These are phyloP conservation scores for Podila epicladia DNA, from an alignment of 192 early-diverging fungal species.

Conservation along the genomic window DNA sequence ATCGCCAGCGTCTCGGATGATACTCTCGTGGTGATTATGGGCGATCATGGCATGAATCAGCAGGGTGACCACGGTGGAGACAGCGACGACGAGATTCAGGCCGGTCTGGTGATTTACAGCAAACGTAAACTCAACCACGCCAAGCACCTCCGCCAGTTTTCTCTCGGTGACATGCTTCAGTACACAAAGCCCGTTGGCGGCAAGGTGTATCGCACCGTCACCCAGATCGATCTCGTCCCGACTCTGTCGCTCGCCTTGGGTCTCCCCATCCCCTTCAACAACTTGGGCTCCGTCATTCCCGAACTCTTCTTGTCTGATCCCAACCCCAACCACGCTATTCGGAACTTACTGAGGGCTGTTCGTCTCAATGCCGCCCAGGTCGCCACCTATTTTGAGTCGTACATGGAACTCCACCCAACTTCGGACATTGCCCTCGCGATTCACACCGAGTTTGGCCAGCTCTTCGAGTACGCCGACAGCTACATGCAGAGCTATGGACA, in stretches of 20 bases:
- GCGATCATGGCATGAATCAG: conserved; percentile 97
- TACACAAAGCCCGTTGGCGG: conserved; percentile 45
- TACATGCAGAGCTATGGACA: conserved; percentile 31
- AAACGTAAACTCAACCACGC: conserved; percentile 58
- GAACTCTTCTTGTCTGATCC: conserved; percentile 73
- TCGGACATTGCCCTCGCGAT: conserved; percentile 62
- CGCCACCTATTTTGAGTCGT: conserved; percentile 67
- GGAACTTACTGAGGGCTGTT: conserved; percentile 62
- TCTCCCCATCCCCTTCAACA: conserved; percentile 93
- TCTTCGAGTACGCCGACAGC: conserved; percentile 38
- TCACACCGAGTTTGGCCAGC: conserved; percentile 35
- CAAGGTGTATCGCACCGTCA: conserved; percentile 68
- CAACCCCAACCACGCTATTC: conserved; percentile 27
- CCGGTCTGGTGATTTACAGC: conserved; percentile 86
- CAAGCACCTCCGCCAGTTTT: conserved; percentile 20
- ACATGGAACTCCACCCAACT: conserved; percentile 60
- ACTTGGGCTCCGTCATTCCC: conserved; percentile 88
- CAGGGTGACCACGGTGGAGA: conserved; percentile 99
- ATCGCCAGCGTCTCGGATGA: conserved; percentile 75
- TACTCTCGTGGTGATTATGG: conserved; percentile 89
- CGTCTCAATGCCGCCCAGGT: conserved; percentile 77
- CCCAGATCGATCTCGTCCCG: conserved; percentile 94
- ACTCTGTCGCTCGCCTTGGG: conserved; percentile 84
- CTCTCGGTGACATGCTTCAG: conserved; percentile 36
- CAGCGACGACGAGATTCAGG: conserved; percentile 87